Evolutionary conservation across 148 eudicot genomes (phyloP), one percentile per base, ranked within the genome.

Genomic region (Persicaria maculosa): DNA sequence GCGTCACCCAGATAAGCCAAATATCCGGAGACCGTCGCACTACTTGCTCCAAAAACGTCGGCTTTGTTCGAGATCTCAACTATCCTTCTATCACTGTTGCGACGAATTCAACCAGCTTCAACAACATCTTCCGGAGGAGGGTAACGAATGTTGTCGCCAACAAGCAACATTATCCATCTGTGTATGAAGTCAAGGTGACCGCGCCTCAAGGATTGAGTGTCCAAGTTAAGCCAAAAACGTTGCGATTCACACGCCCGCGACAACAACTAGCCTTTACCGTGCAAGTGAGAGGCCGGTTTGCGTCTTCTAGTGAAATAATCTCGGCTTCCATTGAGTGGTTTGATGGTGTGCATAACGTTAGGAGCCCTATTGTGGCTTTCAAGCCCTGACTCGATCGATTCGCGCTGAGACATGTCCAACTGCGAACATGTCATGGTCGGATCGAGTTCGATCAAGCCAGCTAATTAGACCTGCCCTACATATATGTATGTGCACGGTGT

Each of bases 141-240:
- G 83, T 85, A 8, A 81, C 84, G 9, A 85, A 78, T 73, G 86
- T 85, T 25, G 31, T 25, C 20, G 83, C 86, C 4, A n/a, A 79
- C 2, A 57, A 74, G 15, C 1, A 43, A 0, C 7, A 3, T 55
- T 62, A 62, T 25, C 19, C 62, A 44, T 79, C 76, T 11, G 55
- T 74, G 4, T 85, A 85, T 46, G 48, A 25, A 1, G 84, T 74
- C 9, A 52, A 6, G 25, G 65, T 85, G 2, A n/a, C 47, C 6
- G 64, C 78, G 4, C 44, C 22, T 6, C n/a, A 44, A 69, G 9
- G 7, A 45, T 25, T 45, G 0, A 47, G 72, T 2, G 74, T 85
- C 64, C 10, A 79, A 72, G 81, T 81, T 20, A 40, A 75, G 16
- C 88, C 88, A 4, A n/a, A 47, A 31, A 22, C 64, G 17, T 47